Evolutionary conservation across 2,329 filamentous ascomycete species (phyloP).

Genomic region (Phialemoniopsis sp.): DNA sequence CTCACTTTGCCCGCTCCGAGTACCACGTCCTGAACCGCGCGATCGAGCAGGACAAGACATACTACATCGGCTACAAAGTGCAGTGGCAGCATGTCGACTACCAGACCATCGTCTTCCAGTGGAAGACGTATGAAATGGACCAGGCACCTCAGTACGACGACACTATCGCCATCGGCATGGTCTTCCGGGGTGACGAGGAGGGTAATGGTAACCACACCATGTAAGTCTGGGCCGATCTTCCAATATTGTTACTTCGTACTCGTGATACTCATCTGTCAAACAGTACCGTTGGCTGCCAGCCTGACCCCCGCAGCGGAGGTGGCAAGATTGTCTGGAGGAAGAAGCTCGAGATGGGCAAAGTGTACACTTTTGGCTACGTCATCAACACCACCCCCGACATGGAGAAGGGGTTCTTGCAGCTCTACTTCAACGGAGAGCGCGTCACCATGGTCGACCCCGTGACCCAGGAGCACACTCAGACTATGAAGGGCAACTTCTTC

Average conservation of each 20-base stretch:
- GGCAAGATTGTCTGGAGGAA: neutral
- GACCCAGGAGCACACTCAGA: neutral
- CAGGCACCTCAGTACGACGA: neutral
- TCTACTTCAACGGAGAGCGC: neutral
- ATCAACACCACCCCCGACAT: neutral
- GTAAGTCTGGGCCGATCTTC: neutral
- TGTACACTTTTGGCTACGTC: neutral
- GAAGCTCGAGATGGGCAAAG: neutral
- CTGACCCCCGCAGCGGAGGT: neutral
- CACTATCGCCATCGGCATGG: neutral
- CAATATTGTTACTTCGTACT: too few species aligned
- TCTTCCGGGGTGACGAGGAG: neutral
- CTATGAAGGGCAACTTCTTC: neutral
- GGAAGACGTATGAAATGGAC: neutral
- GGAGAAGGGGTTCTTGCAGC: neutral
- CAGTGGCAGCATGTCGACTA: neutral
- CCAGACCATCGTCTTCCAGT: neutral
- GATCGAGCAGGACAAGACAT: neutral
- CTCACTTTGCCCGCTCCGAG: neutral
- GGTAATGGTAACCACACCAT: neutral
- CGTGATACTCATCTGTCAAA: too few species aligned
- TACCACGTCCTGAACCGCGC: neutral
- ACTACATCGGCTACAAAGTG: conserved; percentile 1
- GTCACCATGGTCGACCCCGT: neutral
- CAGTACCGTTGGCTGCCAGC: too few species aligned